A percentile compares a stretch with the other conserved stretches of the same genome.
These are phyloP conservation scores for Cyclotella kingstonii DNA, from an alignment of 108 stramenopile species.

Conservation along the genomic window DNA sequence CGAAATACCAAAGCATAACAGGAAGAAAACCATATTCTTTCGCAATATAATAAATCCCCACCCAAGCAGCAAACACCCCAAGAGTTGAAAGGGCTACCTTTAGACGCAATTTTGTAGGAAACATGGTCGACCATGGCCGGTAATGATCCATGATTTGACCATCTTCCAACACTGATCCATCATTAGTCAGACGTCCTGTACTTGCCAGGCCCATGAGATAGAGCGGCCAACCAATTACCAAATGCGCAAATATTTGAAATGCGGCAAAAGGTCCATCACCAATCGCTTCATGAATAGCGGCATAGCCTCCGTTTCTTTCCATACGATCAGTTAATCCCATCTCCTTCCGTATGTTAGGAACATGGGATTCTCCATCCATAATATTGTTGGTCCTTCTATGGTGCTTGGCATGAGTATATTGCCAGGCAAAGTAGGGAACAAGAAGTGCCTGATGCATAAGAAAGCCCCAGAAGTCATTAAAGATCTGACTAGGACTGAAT, in stretches of 20 bases:
- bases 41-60: slow-evolving; percentile 30
- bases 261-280: slow-evolving; percentile 88
- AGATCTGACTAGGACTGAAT: slow-evolving; percentile 86
- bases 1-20: slow-evolving; percentile 90
- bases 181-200: slow-evolving; percentile 69
- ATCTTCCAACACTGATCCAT: slow-evolving; percentile 62
- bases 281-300: slow-evolving; percentile 81
- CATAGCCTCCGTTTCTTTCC: slow-evolving; percentile 73
- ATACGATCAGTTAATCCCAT: slow-evolving; percentile 68
- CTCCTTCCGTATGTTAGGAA: slow-evolving; percentile 66
- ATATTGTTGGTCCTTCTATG: slow-evolving; percentile 96
- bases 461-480: slow-evolving; percentile 95
- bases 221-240: slow-evolving; percentile 87
- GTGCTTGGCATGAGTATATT: slow-evolving; percentile 98
- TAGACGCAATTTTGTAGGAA: slow-evolving; percentile 71
- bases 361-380: slow-evolving; percentile 94
- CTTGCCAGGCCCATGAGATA: slow-evolving; percentile 86
- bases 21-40: slow-evolving; percentile 68
- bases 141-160: slow-evolving; percentile 82
- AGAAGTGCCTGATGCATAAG: slow-evolving; percentile 94
- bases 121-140: slow-evolving; percentile 88
- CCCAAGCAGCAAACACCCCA: slow-evolving; percentile 65
- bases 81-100: slow-evolving; percentile 84
- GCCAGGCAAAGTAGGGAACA: slow-evolving; percentile 99
- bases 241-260: slow-evolving; percentile 87